Conservation (phyloP, 2,329 filamentous ascomycete species). For the Parascedosporium putredinis region DNA sequence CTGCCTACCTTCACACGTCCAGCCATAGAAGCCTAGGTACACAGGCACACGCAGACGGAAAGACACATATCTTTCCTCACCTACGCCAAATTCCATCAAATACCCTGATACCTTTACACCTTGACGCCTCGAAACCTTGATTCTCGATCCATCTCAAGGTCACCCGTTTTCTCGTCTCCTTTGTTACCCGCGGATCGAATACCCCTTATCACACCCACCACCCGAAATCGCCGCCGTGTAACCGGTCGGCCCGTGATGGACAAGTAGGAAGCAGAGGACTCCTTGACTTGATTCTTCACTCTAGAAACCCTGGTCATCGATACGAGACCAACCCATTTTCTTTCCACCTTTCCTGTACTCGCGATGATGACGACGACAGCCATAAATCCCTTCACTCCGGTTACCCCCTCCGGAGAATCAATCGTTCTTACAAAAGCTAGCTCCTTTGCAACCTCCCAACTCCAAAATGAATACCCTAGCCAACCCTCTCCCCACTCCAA, state of each 20-base stretch:
- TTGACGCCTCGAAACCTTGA: too few relatives aligned
- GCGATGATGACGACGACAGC: conserved; percentile 3
- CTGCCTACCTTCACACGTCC: neutral
- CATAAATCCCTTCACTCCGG: conserved; percentile 21
- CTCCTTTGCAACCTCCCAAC: conserved; percentile 12
- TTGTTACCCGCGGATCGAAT: too few relatives aligned
- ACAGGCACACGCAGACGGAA: too few relatives aligned
- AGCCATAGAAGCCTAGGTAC: too few relatives aligned
- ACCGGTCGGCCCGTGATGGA: conserved; percentile 1
- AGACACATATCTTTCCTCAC: too few relatives aligned
- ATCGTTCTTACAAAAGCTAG: conserved; percentile 16
- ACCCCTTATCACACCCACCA: too few relatives aligned
- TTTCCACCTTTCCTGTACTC: neutral
- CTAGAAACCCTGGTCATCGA: neutral
- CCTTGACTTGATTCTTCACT: neutral
- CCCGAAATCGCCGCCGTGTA: neutral
- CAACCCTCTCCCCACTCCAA: conserved; percentile 13
- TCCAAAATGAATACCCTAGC: conserved; percentile 10
- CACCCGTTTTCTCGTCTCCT: too few relatives aligned
- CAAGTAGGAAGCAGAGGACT: neutral
- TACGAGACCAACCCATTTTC: neutral
- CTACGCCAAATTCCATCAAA: too few relatives aligned
- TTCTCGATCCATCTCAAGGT: too few relatives aligned
- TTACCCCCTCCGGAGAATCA: conserved; percentile 29
- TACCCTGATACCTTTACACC: neutral